phyloP scores from a whole-genome alignment of 257 asterid species.

The Primulina eburnea region DNA sequence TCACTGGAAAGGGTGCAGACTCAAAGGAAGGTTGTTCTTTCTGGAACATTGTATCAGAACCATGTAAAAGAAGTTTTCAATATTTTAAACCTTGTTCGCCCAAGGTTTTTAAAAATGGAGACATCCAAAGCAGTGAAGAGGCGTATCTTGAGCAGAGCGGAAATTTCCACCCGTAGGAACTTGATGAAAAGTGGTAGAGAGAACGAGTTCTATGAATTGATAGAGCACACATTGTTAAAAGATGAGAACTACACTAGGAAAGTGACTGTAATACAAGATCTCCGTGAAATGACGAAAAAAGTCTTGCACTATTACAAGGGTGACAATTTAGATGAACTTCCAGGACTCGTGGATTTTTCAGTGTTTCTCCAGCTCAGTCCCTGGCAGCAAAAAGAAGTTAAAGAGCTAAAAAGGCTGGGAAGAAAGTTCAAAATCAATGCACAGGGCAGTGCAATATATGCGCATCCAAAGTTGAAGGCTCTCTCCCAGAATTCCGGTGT shows the following conservation, averaged over 20 bases:
- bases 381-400: slow-evolving; percentile 52
- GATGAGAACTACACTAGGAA: slow-evolving; percentile 71
- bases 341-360: slow-evolving; percentile 85
- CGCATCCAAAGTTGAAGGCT: slow-evolving; percentile 66
- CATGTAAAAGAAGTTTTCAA: slow-evolving; percentile 93
- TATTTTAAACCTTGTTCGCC: slow-evolving; percentile 91
- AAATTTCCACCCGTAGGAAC: slow-evolving; percentile 46
- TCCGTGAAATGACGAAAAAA: slow-evolving; percentile 82
- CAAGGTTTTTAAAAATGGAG: slow-evolving; percentile 75
- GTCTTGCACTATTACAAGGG: slow-evolving; percentile 94
- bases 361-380: slow-evolving; percentile 68
- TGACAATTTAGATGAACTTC: slow-evolving; percentile 91
- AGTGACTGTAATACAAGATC: slow-evolving; percentile 71
- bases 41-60: slow-evolving; percentile 94
- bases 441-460: slow-evolving; percentile 92
- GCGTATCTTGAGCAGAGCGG: slow-evolving; percentile 78
- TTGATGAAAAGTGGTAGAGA: slow-evolving; percentile 52
- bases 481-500: slow-evolving; percentile 59
- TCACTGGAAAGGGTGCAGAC: slow-evolving; percentile 91
- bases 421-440: slow-evolving; percentile 73
- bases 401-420: slow-evolving; percentile 37
- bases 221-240: slow-evolving; percentile 69
- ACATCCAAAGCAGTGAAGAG: slow-evolving; percentile 61
- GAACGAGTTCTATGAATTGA: slow-evolving; percentile 70
- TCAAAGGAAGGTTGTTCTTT: slow-evolving; percentile 81